A percentile compares a stretch with the other conserved stretches of the same genome.
phyloP scores from a whole-genome alignment of 306 rosid genomes.

The Trifolium dubium region DNA sequence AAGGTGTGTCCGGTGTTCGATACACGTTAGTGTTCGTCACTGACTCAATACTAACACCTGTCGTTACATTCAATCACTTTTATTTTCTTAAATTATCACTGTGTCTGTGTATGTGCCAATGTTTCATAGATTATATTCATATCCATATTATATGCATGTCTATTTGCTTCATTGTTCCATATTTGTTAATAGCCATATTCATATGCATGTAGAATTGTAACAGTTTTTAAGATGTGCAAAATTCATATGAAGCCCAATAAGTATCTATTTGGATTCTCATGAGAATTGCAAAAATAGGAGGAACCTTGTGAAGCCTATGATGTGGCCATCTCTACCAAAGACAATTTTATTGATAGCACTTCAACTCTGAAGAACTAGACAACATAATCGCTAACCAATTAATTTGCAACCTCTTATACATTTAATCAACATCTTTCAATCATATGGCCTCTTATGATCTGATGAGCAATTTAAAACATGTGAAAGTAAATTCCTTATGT shows the following conservation, averaged over 20 bases:
- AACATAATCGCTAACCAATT: constrained; percentile 1
- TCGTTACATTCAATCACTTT: background rate
- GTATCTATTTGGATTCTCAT: constrained; percentile 32
- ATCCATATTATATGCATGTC: constrained; percentile 28
- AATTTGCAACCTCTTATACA: constrained; percentile 4
- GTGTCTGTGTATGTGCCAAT: background rate
- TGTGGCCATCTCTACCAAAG: background rate
- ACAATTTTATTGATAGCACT: background rate
- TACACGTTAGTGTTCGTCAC: background rate
- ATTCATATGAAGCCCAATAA: constrained; percentile 13
- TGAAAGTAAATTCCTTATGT: constrained; percentile 9
- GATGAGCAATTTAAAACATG: background rate
- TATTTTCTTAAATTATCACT: background rate
- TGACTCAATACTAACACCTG: background rate
- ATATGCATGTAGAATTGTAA: constrained; percentile 20
- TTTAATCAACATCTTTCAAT: background rate
- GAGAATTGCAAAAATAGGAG: background rate
- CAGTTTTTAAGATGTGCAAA: constrained; percentile 17
- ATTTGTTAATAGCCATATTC: constrained; percentile 3
- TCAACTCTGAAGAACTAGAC: background rate
- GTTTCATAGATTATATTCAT: background rate
- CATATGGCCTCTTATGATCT: constrained; percentile 11
- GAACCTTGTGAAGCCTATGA: background rate
- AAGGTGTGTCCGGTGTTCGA: background rate
- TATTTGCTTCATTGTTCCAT: constrained; percentile 5